Evolutionary conservation across 2,329 filamentous ascomycete genomes (phyloP), one percentile per base, ranked within the genome.

Genomic region (Neoascochyta sp.): DNA sequence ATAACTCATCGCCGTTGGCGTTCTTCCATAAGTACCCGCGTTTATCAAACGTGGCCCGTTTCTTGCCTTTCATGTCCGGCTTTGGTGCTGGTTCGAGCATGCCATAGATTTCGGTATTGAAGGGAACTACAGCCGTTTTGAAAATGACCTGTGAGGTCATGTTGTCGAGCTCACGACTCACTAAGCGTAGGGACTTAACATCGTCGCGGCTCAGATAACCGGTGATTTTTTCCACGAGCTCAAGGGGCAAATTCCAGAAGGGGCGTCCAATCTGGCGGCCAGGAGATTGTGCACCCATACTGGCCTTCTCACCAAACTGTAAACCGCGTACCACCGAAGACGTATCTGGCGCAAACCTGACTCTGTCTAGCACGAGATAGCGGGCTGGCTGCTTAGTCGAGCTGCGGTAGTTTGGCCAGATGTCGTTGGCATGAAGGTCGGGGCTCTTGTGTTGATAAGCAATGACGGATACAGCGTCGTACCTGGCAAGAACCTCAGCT

Each of bases 111-210:
- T 81, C 74, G 2, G 76, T 72, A 22, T 73, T 75, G 62, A 84
- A 85, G 2, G 78, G 76, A 2, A 81, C 75, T 5, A 83, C 78
- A 7, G 81, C 74, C 24, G 76, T 77, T 34, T 70, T 67, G 53
- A 82, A 84, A 24, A 81, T 69, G 22, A 69, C 64, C 21, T 68
- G 65, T 0, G 78, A 78, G 2, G 80, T 68, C 37, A 74, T 75
- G 9, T 54, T 43, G 36, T 82, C 76, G 39, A 79, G 76, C 33
- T 80, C 76, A 20, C 63, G 67, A 47, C 69, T 76, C 3, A 82
- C 78, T 4, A 83, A 64, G 4, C 81, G 75, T 57, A 84, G 68
- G 16, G 63, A 68, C 54, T 77, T 75, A 28, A 83, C 66, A 38
- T 80, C 75, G 18, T 71, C 66, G 4, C 75, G 73, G 7, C 74